Percentiles rank a stretch among this genome's conserved stretches.
Evolutionary conservation across 352 stramenopile species (phyloP).

Genomic region (Phytophthora vignae): DNA sequence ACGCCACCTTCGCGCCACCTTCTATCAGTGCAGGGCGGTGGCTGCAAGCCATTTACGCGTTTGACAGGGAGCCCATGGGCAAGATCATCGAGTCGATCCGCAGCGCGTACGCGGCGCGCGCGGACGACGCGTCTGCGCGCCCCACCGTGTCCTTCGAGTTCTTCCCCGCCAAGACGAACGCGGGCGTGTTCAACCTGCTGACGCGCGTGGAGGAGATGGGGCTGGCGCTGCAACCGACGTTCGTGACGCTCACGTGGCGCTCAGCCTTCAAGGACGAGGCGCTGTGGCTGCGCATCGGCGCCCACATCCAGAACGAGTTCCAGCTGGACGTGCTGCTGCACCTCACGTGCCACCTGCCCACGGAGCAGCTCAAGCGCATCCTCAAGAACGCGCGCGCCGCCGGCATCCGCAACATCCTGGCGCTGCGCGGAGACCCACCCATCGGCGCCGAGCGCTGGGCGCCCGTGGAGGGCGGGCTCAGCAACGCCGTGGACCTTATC

Average conservation of each 20-base stretch:
- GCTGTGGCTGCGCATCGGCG: conserved; percentile 90
- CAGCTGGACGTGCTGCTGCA: conserved; percentile 85
- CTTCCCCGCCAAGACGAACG: conserved; percentile 89
- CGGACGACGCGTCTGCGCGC: conserved; percentile 38
- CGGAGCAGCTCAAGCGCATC: conserved; percentile 69
- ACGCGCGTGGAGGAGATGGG: conserved; percentile 89
- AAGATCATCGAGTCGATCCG: conserved; percentile 87
- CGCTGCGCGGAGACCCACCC: conserved; percentile 96
- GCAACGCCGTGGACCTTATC: conserved; percentile 97
- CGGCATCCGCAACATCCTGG: conserved; percentile 98
- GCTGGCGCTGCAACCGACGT: conserved; percentile 85
- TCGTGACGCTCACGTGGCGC: conserved; percentile 91
- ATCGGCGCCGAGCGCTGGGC: conserved; percentile 91
- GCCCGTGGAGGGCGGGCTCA: conserved; percentile 89
- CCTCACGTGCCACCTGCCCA: conserved; percentile 80
- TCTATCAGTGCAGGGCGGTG: neutral
- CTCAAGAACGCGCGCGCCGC: conserved; percentile 72
- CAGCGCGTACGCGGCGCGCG: conserved; percentile 53
- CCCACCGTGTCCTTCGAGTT: conserved; percentile 89
- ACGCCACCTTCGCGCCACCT: neutral
- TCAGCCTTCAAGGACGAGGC: conserved; percentile 90
- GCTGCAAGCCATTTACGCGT: conserved; percentile 8
- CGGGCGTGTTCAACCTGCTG: conserved; percentile 86
- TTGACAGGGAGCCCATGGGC: conserved; percentile 47
- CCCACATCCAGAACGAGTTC: conserved; percentile 90